phyloP scores from a whole-genome alignment of 495 filamentous ascomycete species.

The Apiosordaria backusii region DNA sequence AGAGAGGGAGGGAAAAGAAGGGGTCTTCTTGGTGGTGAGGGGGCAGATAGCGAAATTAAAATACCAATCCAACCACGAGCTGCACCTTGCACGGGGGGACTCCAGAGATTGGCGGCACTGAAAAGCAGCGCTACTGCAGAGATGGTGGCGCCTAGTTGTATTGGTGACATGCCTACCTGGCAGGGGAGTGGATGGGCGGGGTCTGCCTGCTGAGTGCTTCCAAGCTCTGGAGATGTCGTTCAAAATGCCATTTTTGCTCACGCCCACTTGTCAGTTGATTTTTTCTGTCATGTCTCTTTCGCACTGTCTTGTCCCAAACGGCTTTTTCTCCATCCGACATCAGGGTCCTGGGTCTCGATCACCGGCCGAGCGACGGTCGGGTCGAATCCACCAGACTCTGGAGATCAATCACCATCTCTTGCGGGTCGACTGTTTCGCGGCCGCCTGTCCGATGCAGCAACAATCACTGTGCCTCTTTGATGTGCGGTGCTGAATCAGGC shows the following conservation, averaged over 20 bases:
- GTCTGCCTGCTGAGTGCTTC: slow-evolving; percentile 1
- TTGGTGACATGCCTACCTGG: slow-evolving; percentile 5
- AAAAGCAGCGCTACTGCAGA: slow-evolving; percentile 11
- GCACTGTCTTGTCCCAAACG: background rate
- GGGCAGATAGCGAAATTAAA: slow-evolving; percentile 21
- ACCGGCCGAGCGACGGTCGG: slow-evolving; percentile 10
- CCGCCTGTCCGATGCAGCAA: background rate
- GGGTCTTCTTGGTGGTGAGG: slow-evolving; percentile 22
- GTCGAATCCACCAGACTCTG: slow-evolving; percentile 8
- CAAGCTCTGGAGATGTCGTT: too few species aligned
- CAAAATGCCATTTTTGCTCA: background rate
- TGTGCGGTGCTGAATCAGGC: slow-evolving; percentile 11
- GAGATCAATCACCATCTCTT: slow-evolving; percentile 16
- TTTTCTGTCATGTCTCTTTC: background rate
- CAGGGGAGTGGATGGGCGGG: background rate
- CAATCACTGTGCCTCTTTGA: slow-evolving; percentile 7
- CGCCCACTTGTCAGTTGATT: background rate
- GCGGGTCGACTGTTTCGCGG: slow-evolving; percentile 3
- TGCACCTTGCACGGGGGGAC: slow-evolving; percentile 13
- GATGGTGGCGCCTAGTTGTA: slow-evolving; percentile 15
- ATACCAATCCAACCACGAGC: slow-evolving; percentile 15
- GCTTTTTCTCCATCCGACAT: slow-evolving; percentile 9
- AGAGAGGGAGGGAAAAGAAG: slow-evolving; percentile 10
- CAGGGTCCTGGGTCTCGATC: slow-evolving; percentile 1
- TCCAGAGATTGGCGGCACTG: slow-evolving; percentile 19